phyloP scores from a whole-genome alignment of 129 eudicot genomes.

The Apium graveolens region DNA sequence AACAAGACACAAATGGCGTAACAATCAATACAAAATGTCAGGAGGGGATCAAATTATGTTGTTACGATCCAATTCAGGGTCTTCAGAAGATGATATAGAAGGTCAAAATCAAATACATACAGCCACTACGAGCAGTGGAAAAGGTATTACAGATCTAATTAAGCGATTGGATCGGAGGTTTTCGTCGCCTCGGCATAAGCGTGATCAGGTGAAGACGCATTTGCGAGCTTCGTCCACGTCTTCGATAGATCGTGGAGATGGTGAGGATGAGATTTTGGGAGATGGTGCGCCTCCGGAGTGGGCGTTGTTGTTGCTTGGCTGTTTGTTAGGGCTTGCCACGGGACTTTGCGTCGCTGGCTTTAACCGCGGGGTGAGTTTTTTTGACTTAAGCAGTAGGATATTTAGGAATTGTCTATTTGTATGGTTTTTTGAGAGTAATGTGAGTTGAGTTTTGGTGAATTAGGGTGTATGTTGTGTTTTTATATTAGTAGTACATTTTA shows the following conservation, averaged over 20 bases:
- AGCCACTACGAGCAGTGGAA: conserved; percentile 13
- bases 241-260: conserved; percentile 17
- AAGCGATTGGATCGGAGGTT: conserved; percentile 67
- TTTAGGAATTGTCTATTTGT: no score
- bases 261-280: conserved; percentile 53
- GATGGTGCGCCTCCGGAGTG: conserved; percentile 97
- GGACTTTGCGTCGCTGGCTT: conserved; percentile 86
- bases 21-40: conserved; percentile 23
- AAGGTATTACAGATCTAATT: conserved; percentile 42
- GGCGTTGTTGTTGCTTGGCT: conserved; percentile 83
- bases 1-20: background rate
- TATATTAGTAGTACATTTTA: no score
- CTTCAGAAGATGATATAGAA: conserved; percentile 58
- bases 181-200: conserved; percentile 42
- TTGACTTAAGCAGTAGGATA: background rate
- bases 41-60: conserved; percentile 38
- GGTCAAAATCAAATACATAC: conserved; percentile 21
- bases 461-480: background rate
- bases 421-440: no score
- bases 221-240: conserved; percentile 9
- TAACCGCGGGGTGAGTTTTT: conserved; percentile 65
- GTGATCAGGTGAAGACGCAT: conserved; percentile 28
- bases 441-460: background rate
- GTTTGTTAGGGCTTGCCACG: conserved; percentile 87
- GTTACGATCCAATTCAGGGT: conserved; percentile 49